Percentiles rank a stretch among this genome's conserved stretches.
These are phyloP conservation scores for Circinella umbellata DNA, from an alignment of 371 early-diverging fungal species.

Conservation along the genomic window DNA sequence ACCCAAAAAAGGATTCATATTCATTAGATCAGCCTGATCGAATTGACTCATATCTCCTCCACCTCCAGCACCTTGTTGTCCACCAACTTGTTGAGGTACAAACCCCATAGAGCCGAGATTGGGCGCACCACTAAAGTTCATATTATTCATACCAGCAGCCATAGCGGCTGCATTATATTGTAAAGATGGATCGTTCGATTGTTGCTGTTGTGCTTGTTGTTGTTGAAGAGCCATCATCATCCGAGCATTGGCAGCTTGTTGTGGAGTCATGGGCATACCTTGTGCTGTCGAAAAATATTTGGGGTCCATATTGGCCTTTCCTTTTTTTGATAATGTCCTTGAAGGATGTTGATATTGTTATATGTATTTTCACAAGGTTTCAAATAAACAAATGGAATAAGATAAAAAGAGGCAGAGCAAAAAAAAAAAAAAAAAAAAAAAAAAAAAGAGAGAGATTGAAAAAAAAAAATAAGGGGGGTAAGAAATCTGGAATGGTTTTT, in stretches of 20 bases:
- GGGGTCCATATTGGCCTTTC: conserved; percentile 35
- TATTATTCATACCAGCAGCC: conserved; percentile 12
- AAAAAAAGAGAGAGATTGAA: too few species aligned
- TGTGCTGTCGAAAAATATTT: conserved; percentile 44
- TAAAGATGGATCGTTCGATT: conserved; percentile 20
- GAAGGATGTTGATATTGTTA: too few species aligned
- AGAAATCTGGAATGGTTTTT: too few species aligned
- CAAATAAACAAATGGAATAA: too few species aligned
- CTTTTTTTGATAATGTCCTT: too few species aligned
- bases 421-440: too few species aligned
- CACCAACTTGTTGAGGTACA: conserved; percentile 18
- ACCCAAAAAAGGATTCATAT: conserved; percentile 21
- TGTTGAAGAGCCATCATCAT: conserved; percentile 45
- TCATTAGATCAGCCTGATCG: conserved; percentile 34
- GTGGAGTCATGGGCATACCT: conserved; percentile 33
- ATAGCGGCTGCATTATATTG: conserved; percentile 19
- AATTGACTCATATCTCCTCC: conserved; percentile 21
- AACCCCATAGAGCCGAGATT: conserved; percentile 34
- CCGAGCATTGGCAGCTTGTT: conserved; percentile 33
- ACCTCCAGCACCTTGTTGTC: background rate
- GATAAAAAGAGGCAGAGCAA: too few species aligned
- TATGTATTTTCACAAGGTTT: too few species aligned
- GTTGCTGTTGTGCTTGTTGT: conserved; percentile 33
- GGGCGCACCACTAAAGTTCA: conserved; percentile 25
- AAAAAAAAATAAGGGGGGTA: too few species aligned